These are phyloP conservation scores for Xylariales sp. DNA, from an alignment of 2,329 filamentous ascomycete genomes.

Conservation along the genomic window DNA sequence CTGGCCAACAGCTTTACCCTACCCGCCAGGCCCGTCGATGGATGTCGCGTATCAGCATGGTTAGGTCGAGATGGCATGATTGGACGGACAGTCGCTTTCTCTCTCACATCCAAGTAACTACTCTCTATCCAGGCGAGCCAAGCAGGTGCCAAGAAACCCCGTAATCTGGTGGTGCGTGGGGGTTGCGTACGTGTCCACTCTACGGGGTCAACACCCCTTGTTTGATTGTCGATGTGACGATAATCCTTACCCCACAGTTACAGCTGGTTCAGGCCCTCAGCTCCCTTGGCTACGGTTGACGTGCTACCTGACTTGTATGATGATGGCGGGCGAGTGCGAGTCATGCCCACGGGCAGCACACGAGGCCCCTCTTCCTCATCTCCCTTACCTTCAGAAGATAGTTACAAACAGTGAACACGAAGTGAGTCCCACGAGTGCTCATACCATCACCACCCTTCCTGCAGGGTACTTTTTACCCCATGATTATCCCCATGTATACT, in stretches of 20 bases:
- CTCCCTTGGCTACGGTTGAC: constrained; percentile 22
- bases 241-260: constrained; percentile 38
- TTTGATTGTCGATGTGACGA: constrained; percentile 39
- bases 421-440: constrained; percentile 12
- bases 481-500: constrained; percentile 12
- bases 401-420: background rate
- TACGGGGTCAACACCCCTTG: constrained; percentile 47
- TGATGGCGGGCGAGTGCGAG: constrained; percentile 5
- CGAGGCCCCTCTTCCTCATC: background rate
- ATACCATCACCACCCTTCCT: constrained; percentile 20
- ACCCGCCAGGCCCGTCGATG: constrained; percentile 4
- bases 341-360: background rate
- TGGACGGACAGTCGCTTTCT: constrained; percentile 16
- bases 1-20: constrained; percentile 15
- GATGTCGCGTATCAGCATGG: constrained; percentile 14
- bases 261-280: constrained; percentile 37
- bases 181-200: constrained; percentile 38
- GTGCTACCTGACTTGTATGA: constrained; percentile 19
- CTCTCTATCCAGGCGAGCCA: constrained; percentile 25
- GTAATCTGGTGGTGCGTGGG: constrained; percentile 40
- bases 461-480: constrained; percentile 40
- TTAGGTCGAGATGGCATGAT: constrained; percentile 13
- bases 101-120: constrained; percentile 20
- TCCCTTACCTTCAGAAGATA: background rate
- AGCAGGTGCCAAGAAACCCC: constrained; percentile 35